phyloP scores from a whole-genome alignment of 2,329 filamentous ascomycete species.

The Xylariaceae sp. region DNA sequence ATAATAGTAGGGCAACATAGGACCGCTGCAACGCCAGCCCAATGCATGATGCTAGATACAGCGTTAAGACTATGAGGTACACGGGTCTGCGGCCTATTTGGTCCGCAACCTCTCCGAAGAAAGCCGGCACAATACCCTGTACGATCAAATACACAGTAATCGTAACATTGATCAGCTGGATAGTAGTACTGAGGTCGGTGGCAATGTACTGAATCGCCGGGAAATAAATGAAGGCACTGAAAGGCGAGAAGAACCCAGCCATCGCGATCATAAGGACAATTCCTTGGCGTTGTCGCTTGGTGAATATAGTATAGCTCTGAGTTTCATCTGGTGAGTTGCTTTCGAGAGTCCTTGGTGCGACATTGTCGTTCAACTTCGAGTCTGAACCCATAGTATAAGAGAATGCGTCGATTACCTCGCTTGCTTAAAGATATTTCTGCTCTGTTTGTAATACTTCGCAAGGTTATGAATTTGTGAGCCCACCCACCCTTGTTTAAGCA shows the following conservation, averaged over 20 bases:
- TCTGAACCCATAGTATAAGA: too few species aligned
- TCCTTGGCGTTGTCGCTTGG: not conserved
- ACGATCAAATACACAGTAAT: conserved; percentile 16
- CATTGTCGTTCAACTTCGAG: too few species aligned
- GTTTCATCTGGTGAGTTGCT: too few species aligned
- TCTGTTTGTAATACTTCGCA: too few species aligned
- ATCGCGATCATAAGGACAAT: conserved; percentile 3
- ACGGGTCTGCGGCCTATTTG: conserved; percentile 8
- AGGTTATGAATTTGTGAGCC: too few species aligned
- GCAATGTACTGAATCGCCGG: conserved; percentile 9
- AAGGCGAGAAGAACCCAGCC: conserved; percentile 4
- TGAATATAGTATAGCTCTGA: too few species aligned
- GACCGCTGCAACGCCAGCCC: conserved; percentile 12
- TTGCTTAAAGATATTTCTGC: too few species aligned
- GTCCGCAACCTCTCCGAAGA: conserved; percentile 11
- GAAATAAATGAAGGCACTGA: conserved; percentile 13
- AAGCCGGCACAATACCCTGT: not conserved
- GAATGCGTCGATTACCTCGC: too few species aligned
- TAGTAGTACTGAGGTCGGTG: conserved; percentile 5
- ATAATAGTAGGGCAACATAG: conserved; percentile 9
- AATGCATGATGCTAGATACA: conserved; percentile 14
- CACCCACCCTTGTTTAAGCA: too few species aligned
- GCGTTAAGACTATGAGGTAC: conserved; percentile 2
- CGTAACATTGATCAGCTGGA: conserved; percentile 15
- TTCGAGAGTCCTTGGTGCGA: too few species aligned